Evolutionary conservation across 805 yeast species (phyloP).

Genomic region (Starmerella ratchasimensis): DNA sequence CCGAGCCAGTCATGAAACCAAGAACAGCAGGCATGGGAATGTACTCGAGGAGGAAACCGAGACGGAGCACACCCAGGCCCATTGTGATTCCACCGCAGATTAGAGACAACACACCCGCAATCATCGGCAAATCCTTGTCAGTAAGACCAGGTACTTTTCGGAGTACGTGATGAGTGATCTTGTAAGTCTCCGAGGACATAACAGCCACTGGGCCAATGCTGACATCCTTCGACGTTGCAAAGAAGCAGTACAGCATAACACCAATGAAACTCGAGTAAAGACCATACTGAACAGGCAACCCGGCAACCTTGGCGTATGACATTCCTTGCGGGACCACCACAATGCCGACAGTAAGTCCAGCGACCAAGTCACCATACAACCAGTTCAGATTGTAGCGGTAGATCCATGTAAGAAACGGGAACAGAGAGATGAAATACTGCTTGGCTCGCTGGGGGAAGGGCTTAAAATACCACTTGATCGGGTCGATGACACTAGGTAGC

Average conservation of each 20-base stretch:
- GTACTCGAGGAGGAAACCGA: slow-evolving; percentile 79
- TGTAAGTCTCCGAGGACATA: slow-evolving; percentile 76
- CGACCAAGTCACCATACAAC: slow-evolving; percentile 71
- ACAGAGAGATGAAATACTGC: slow-evolving; percentile 46
- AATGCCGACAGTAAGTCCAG: slow-evolving; percentile 87
- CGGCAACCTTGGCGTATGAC: slow-evolving; percentile 87
- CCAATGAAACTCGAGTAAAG: slow-evolving; percentile 86
- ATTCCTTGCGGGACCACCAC: slow-evolving; percentile 90
- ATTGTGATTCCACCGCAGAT: slow-evolving; percentile 76
- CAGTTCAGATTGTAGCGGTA: slow-evolving; percentile 68
- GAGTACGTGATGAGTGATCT: slow-evolving; percentile 55
- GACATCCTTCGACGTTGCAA: slow-evolving; percentile 91
- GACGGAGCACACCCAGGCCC: slow-evolving; percentile 67
- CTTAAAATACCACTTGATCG: slow-evolving; percentile 13
- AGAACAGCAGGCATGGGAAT: slow-evolving; percentile 84
- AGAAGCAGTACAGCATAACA: slow-evolving; percentile 72
- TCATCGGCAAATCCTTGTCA: slow-evolving; percentile 42
- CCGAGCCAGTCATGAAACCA: slow-evolving; percentile 94
- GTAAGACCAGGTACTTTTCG: slow-evolving; percentile 31
- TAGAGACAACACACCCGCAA: slow-evolving; percentile 68
- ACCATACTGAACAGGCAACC: slow-evolving; percentile 70
- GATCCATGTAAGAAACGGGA: slow-evolving; percentile 78
- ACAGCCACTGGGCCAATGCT: slow-evolving; percentile 96
- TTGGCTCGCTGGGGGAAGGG: slow-evolving; percentile 18
- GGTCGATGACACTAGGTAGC: slow-evolving; percentile 13